phyloP scores from a whole-genome alignment of 805 yeast genomes.

The Saccharomycopsis vini region DNA sequence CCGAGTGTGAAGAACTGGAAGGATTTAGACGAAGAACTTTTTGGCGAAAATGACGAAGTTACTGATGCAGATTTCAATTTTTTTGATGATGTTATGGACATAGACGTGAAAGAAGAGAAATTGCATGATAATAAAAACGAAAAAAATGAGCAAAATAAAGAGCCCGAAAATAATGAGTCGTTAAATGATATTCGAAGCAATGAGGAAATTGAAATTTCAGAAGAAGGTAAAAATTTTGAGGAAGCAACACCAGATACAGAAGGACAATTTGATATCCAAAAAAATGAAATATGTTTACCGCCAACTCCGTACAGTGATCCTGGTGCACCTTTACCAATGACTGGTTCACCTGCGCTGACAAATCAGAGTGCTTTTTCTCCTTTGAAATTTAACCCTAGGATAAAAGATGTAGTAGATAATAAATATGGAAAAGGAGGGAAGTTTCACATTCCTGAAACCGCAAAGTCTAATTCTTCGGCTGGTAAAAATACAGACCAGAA shows the following conservation, averaged over 20 bases:
- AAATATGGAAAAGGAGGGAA: slow-evolving; percentile 89
- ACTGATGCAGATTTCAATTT: slow-evolving; percentile 25
- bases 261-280: slow-evolving; percentile 49
- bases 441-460: slow-evolving; percentile 48
- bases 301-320: slow-evolving; percentile 56
- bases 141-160: slow-evolving; percentile 1
- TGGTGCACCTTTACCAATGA: slow-evolving; percentile 71
- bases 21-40: slow-evolving; percentile 27
- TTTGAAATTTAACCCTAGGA: slow-evolving; percentile 69
- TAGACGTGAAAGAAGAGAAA: not conserved
- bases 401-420: slow-evolving; percentile 67
- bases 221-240: no score
- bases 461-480: not conserved
- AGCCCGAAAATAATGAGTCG: not conserved
- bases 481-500: not conserved
- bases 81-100: slow-evolving; percentile 19
- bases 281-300: slow-evolving; percentile 47
- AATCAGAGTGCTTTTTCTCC: slow-evolving; percentile 69
- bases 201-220: no score
- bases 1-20: slow-evolving; percentile 23
- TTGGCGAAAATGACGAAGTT: slow-evolving; percentile 25
- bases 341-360: slow-evolving; percentile 34
- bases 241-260: no score
- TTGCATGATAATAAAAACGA: no score
- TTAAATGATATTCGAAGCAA: no score